phyloP scores from a whole-genome alignment of 225 moss, liverwort and hornwort species.

The Rhytidiadelphus loreus region DNA sequence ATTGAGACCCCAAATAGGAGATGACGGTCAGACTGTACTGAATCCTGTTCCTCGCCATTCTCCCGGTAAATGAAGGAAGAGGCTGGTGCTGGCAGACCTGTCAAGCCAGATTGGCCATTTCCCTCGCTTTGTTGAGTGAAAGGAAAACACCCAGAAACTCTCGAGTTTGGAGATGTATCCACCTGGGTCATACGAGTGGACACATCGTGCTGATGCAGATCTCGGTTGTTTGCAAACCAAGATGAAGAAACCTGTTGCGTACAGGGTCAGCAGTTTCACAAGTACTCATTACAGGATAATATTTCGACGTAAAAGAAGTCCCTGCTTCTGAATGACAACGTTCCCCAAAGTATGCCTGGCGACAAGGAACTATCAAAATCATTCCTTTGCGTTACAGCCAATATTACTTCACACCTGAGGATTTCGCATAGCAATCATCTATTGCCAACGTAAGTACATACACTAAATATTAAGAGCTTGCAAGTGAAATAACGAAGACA shows the following conservation, averaged over 20 bases:
- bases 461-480: background rate
- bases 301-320: background rate
- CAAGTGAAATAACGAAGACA: background rate
- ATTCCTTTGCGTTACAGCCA: background rate
- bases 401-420: background rate
- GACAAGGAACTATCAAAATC: background rate
- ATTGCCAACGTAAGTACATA: background rate
- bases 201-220: constrained; percentile 20
- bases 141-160: constrained; percentile 29
- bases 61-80: constrained; percentile 61
- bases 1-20: constrained; percentile 86
- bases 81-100: constrained; percentile 40
- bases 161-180: constrained; percentile 41
- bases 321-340: background rate
- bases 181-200: constrained; percentile 27
- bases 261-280: background rate
- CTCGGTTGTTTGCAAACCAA: constrained; percentile 30
- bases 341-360: background rate
- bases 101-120: constrained; percentile 55
- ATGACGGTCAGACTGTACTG: constrained; percentile 74
- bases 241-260: constrained; percentile 34
- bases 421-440: background rate
- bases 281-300: background rate
- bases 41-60: constrained; percentile 73
- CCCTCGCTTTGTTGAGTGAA: constrained; percentile 29